Conservation (phyloP, 257 asterid species). For the Plantago ovata region DNA sequence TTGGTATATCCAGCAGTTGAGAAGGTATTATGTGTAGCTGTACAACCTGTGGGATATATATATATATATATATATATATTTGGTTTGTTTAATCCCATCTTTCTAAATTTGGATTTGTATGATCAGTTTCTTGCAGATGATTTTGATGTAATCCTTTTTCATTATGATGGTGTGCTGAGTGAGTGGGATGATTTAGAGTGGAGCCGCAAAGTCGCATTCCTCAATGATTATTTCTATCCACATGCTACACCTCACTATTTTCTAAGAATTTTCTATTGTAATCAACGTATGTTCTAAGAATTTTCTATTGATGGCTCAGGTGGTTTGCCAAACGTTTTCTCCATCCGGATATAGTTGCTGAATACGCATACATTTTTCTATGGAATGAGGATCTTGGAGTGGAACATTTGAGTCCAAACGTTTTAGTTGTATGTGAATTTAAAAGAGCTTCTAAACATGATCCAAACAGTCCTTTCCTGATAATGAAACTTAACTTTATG, state of each 20-base stretch:
- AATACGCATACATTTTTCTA: conserved; percentile 59
- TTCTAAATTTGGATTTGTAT: conserved; percentile 22
- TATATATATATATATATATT: too few species aligned
- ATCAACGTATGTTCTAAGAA: background rate
- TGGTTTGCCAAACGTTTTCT: conserved; percentile 95
- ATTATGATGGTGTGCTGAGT: conserved; percentile 73
- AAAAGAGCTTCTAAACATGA: conserved; percentile 18
- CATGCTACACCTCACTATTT: background rate
- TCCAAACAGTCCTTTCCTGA: background rate
- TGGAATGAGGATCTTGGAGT: conserved; percentile 79
- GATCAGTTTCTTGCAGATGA: conserved; percentile 64
- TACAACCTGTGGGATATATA: too few species aligned
- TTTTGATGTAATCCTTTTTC: conserved; percentile 78
- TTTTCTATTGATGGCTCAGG: conserved; percentile 39
- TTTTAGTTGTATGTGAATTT: too few species aligned
- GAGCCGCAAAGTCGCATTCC: conserved; percentile 33
- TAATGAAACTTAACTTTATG: too few species aligned
- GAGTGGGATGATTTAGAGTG: conserved; percentile 68
- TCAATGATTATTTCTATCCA: conserved; percentile 39
- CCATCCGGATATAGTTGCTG: conserved; percentile 89
- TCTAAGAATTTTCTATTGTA: too few species aligned
- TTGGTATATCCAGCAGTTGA: conserved; percentile 48
- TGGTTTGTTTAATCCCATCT: conserved; percentile 25
- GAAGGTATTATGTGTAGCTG: conserved; percentile 42
- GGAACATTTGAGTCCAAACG: conserved; percentile 62